Base-by-base conservation (phyloP, 805 yeast species). In the Wickerhamiella bombiphila region DNA sequence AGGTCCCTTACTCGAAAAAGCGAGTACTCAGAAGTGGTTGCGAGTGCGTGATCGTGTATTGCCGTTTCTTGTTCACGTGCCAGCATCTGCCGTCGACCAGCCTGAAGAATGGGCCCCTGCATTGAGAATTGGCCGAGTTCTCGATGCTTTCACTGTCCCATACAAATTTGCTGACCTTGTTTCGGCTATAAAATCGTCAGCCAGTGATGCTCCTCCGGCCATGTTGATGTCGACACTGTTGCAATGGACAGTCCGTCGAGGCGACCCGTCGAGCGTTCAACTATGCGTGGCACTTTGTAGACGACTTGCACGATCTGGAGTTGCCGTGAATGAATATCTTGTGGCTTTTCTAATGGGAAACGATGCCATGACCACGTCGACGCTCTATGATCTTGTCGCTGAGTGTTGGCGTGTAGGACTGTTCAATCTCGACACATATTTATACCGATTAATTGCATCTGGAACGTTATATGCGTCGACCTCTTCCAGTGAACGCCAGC, bases 381-480 rank as follows among this genome's bases (percentile, higher is more conserved):
- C 25, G 7, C 24, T 47, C 13, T 38, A 36, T 43, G 61, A 66
- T n/a, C 55, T 75, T 22, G 61, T 77, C 14, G 63, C 66, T 38
- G 76, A 71, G 52, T 54, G 76, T 3, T 45, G 58, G 6, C 68
- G 65, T 30, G 46, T 65, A 38, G 68, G 67, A 33, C 54, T 78
- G 18, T 64, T 79, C 18, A 57, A 70, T 2, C 62, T 75, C 13
- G 72, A 79, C 1, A 68, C 79, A 1, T 88, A 88, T 50, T 64
- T 86, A 40, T 63, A 96, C 49, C 72, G 76, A 47, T 60, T 86
- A 26, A 85, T 88, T 32, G 82, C 95, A 7, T 75, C 91, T 1
- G 98, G 96, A 3, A 64, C 83, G 1, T 70, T 86, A 33, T 82
- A 80, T 55, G 13, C 26, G 13, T 9, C 11, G 9, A 9, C 26